Percentiles rank a stretch among this genome's conserved stretches.
Evolutionary conservation across 169 alveolate species (phyloP).

Genomic region (Amoebophrya sp.): DNA sequence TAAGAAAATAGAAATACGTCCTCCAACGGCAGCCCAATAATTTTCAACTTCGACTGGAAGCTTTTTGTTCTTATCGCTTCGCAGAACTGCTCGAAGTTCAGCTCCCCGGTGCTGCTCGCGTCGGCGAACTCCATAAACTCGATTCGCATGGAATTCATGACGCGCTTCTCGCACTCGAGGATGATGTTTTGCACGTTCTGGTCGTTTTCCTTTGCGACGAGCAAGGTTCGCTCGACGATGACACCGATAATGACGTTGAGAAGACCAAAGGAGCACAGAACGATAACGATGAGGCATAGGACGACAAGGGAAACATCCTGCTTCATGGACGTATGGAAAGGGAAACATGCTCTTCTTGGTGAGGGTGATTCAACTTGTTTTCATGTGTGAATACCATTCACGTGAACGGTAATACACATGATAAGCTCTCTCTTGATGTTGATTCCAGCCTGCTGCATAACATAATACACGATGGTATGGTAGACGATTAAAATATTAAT

Average conservation of each 20-base stretch:
- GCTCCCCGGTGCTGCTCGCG: neutral
- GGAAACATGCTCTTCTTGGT: too few species aligned
- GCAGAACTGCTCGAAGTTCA: slow-evolving; percentile 12
- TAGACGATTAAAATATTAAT: too few species aligned
- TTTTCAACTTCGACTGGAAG: slow-evolving; percentile 8
- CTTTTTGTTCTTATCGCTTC: slow-evolving; percentile 11
- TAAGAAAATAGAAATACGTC: neutral
- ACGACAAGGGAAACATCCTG: slow-evolving; percentile 22
- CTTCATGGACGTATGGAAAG: too few species aligned
- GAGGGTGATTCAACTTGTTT: too few species aligned
- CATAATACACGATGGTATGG: too few species aligned
- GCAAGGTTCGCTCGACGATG: slow-evolving; percentile 28
- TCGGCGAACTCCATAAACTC: neutral
- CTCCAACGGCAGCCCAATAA: neutral
- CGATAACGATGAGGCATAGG: slow-evolving; percentile 9
- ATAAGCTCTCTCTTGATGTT: too few species aligned
- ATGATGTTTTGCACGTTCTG: slow-evolving; percentile 10
- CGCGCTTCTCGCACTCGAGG: slow-evolving; percentile 4
- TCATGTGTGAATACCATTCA: too few species aligned
- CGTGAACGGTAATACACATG: too few species aligned
- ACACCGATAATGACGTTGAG: slow-evolving; percentile 28
- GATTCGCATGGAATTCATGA: neutral
- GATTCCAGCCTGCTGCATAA: too few species aligned
- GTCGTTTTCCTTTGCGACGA: slow-evolving; percentile 11
- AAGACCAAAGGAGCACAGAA: slow-evolving; percentile 27